Percentiles rank a stretch among this genome's conserved stretches.
Evolutionary conservation across 108 stramenopile genomes (phyloP).

Genomic region (Cyclotella distinguenda): DNA sequence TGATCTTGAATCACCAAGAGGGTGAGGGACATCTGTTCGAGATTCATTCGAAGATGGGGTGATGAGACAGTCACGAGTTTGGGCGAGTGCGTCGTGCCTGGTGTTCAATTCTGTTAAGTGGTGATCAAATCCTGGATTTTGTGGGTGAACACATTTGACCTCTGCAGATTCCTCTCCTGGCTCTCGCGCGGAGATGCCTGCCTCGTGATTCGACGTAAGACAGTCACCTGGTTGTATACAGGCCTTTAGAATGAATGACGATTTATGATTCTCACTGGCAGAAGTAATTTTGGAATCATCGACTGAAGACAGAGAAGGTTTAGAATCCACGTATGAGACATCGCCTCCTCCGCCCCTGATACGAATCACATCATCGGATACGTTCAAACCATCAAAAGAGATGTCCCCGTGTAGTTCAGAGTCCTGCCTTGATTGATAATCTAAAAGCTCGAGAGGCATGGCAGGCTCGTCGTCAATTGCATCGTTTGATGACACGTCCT

Average conservation of each 20-base stretch:
- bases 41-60: constrained; percentile 7
- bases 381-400: neutral
- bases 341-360: constrained; percentile 42
- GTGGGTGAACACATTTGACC: too few species aligned
- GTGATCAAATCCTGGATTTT: too few species aligned
- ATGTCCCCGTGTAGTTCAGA: neutral
- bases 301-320: neutral
- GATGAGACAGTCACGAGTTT: constrained; percentile 1
- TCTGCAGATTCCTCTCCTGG: too few species aligned
- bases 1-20: too few species aligned
- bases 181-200: too few species aligned
- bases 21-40: neutral
- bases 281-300: neutral
- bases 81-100: neutral
- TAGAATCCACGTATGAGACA: neutral
- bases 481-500: neutral
- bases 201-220: too few species aligned
- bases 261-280: neutral
- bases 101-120: neutral
- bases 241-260: too few species aligned
- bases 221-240: too few species aligned
- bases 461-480: neutral
- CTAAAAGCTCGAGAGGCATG: neutral
- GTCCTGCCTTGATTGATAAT: neutral
- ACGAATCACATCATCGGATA: constrained; percentile 31